A percentile compares a stretch with the other conserved stretches of the same genome.
Evolutionary conservation across 2,329 filamentous ascomycete species (phyloP).

Genomic region (Ceratocystis cacaofunesta): DNA sequence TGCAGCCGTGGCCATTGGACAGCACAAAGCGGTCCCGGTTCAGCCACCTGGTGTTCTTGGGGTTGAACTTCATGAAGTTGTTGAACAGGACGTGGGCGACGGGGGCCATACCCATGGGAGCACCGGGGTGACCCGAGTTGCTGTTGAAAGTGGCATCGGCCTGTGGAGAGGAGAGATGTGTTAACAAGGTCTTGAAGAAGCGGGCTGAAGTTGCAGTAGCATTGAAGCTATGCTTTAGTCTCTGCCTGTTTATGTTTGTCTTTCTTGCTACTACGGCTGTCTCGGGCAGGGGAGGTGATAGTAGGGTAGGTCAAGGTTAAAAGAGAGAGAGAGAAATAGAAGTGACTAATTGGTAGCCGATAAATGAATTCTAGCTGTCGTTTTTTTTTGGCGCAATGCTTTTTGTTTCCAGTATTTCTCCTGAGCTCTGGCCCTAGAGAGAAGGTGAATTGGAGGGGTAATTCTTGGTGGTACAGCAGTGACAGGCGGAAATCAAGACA

Average conservation of each 20-base stretch:
- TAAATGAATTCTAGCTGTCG: too few relatives aligned
- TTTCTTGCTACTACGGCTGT: too few relatives aligned
- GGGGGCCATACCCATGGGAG: conserved; percentile 91
- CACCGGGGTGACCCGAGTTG: conserved; percentile 97
- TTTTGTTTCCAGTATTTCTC: too few relatives aligned
- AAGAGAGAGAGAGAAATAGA: too few relatives aligned
- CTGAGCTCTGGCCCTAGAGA: neutral
- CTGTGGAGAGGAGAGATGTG: conserved; percentile 33
- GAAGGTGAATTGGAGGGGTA: neutral
- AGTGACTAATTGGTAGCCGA: too few relatives aligned
- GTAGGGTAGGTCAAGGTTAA: too few relatives aligned
- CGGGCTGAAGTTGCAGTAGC: too few relatives aligned
- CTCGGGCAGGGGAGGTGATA: too few relatives aligned
- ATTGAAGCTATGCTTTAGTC: too few relatives aligned
- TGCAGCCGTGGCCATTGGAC: conserved; percentile 97
- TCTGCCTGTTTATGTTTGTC: too few relatives aligned
- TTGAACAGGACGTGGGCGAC: conserved; percentile 94
- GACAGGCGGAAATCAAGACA: neutral
- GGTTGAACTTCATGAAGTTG: conserved; percentile 99
- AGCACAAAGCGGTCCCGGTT: conserved; percentile 98
- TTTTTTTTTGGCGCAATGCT: too few relatives aligned
- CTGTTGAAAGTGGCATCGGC: conserved; percentile 92
- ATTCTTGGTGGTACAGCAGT: conserved; percentile 18
- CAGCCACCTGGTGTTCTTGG: conserved; percentile 92
- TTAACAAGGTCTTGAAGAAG: neutral